Percentiles rank a stretch among this genome's conserved stretches.
These are phyloP conservation scores for Lichenothelia convexa DNA, from an alignment of 495 filamentous ascomycete genomes.

Conservation along the genomic window DNA sequence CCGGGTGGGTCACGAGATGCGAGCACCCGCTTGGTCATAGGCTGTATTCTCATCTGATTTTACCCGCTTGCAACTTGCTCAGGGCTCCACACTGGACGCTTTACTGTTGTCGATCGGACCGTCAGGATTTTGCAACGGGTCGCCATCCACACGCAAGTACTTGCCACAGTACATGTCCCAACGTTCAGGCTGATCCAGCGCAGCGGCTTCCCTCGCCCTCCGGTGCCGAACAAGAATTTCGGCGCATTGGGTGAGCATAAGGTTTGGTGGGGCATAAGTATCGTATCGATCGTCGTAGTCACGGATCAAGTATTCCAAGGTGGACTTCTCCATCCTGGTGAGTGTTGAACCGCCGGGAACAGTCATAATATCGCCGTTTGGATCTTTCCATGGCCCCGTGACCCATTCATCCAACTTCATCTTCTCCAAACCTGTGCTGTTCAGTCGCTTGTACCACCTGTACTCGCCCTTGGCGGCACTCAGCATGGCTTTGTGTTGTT, in stretches of 20 bases:
- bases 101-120: too few species aligned
- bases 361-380: slow-evolving; percentile 2
- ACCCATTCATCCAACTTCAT: slow-evolving; percentile 24
- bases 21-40: too few species aligned
- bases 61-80: too few species aligned
- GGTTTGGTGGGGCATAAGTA: slow-evolving; percentile 21
- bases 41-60: too few species aligned
- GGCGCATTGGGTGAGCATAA: slow-evolving; percentile 21
- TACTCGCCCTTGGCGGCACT: slow-evolving; percentile 17
- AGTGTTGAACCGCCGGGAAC: slow-evolving; percentile 17
- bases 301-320: slow-evolving; percentile 14
- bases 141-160: too few species aligned
- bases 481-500: slow-evolving; percentile 22
- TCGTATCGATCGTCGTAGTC: slow-evolving; percentile 13
- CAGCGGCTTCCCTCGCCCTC: slow-evolving; percentile 16
- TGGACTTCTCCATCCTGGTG: slow-evolving; percentile 18
- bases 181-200: slow-evolving; percentile 10
- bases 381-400: slow-evolving; percentile 13
- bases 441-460: slow-evolving; percentile 25
- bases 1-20: too few species aligned
- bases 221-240: slow-evolving; percentile 23
- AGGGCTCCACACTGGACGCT: too few species aligned
- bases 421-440: slow-evolving; percentile 17
- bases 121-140: too few species aligned
- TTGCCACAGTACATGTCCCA: slow-evolving; percentile 21